Base-by-base conservation (phyloP, 139 green algal species). In the Chlamydomonas incerta region DNA sequence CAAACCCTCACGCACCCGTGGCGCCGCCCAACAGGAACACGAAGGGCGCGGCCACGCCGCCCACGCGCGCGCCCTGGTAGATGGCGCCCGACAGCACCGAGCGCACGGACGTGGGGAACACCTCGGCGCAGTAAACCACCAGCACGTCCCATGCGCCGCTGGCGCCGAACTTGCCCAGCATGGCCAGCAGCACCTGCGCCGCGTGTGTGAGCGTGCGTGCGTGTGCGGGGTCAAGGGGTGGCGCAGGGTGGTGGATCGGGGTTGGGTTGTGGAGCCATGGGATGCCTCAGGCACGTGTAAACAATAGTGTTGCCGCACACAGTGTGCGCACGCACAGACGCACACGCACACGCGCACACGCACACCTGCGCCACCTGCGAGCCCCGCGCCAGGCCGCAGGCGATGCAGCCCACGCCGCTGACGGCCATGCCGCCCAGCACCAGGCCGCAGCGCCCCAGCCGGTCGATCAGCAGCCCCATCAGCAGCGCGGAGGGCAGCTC, bases 101-200 rank as follows among this genome's bases (percentile, higher is more conserved):
- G 76, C 76, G 76, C 37, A 73, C 29, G 0, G 37, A 47, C 28
- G 76, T 83, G 76, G 76, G 76, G 62, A 83, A 72, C 18, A 83
- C 29, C 62, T 83, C 76, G 0, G 76, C 60, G 62, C 60, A 63
- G 62, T 83, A 83, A 14, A 83, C 76, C 60, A 83, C 76, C 76
- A 83, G 62, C 37, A 83, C 76, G 10, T 6, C 37, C 76, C 76
- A 83, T 28, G 76, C 76, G 41, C 76, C 62, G 2, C 24, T n/a
- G 62, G 62, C 66, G 21, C 76, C 76, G 41, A 83, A 83, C 76
- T 83, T 83, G 62, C 76, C 76, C 62, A 83, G 8, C 62, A 72
- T 83, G 17, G 76, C 76, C 62, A 83, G 41, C 0, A 72, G 28
- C 28, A 83, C 76, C 76, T 83, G 76, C n/a, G n/a, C n/a, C n/a